These are phyloP conservation scores for Microbotryum saponariae DNA, from an alignment of 1,284 basidiomycete species.

Conservation along the genomic window DNA sequence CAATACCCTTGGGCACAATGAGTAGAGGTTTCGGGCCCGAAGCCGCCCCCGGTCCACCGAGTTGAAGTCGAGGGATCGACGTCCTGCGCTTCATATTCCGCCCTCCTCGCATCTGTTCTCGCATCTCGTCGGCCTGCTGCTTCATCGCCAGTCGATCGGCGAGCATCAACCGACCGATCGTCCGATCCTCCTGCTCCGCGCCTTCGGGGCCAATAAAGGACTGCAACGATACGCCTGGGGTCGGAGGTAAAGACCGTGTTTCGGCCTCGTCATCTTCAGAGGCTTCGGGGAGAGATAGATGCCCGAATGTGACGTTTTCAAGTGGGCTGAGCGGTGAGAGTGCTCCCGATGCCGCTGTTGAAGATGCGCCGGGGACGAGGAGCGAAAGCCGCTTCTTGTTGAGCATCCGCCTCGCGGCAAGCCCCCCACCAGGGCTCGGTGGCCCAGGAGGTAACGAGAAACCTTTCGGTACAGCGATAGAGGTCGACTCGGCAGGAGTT, in stretches of 20 bases:
- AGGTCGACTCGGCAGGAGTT: slow-evolving; percentile 1
- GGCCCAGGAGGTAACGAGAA: slow-evolving; percentile 5
- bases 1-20: neutral
- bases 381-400: slow-evolving; percentile 32
- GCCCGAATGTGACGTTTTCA: slow-evolving; percentile 7
- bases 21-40: no score
- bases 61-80: slow-evolving; percentile 22
- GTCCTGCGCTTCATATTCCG: slow-evolving; percentile 29
- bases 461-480: neutral
- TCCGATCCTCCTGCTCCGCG: slow-evolving; percentile 22
- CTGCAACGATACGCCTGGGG: slow-evolving; percentile 20
- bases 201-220: slow-evolving; percentile 30
- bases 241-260: slow-evolving; percentile 28
- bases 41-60: slow-evolving; percentile 5
- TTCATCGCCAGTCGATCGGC: slow-evolving; percentile 5
- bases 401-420: slow-evolving; percentile 27
- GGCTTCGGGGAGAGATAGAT: slow-evolving; percentile 4
- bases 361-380: slow-evolving; percentile 17
- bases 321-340: slow-evolving; percentile 11
- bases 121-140: slow-evolving; percentile 32
- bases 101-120: slow-evolving; percentile 29
- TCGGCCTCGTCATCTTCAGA: slow-evolving; percentile 11
- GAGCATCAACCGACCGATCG: slow-evolving; percentile 30
- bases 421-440: slow-evolving; percentile 8
- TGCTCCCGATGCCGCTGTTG: neutral